phyloP scores from a whole-genome alignment of 2,329 filamentous ascomycete genomes.

The Cladosporium sp. region DNA sequence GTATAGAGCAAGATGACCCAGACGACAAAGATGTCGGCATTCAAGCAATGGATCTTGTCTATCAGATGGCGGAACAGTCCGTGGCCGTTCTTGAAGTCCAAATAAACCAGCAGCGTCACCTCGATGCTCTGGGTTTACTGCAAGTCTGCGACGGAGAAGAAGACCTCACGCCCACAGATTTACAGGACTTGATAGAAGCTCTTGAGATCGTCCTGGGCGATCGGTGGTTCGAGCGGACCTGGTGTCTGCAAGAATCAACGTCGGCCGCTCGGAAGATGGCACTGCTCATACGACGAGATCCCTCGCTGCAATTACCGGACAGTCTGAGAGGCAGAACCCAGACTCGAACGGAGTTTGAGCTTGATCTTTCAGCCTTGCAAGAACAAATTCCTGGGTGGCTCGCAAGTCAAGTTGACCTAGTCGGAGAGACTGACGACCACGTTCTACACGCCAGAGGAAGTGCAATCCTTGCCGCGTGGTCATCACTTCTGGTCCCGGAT shows the following conservation, averaged over 20 bases:
- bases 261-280: conserved; percentile 14
- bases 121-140: conserved; percentile 23
- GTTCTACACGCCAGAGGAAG: not conserved
- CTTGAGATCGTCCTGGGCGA: conserved; percentile 19
- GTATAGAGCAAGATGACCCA: conserved; percentile 20
- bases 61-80: conserved; percentile 16
- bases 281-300: conserved; percentile 7
- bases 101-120: conserved; percentile 26
- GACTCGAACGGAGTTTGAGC: not conserved
- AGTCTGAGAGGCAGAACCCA: not conserved
- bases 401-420: not conserved
- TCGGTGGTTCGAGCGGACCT: conserved; percentile 20
- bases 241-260: conserved; percentile 21
- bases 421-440: not conserved
- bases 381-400: not conserved
- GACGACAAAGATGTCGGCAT: conserved; percentile 19
- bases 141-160: not conserved
- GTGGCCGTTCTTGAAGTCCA: conserved; percentile 18
- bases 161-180: not conserved
- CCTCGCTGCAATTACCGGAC: not conserved
- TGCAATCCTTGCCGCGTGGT: not conserved
- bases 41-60: conserved; percentile 24
- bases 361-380: not conserved
- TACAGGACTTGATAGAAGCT: conserved; percentile 11
- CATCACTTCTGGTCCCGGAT: not conserved